Evolutionary conservation across 768 basidiomycete species (phyloP).

Genomic region (Boletus pseudopeckii): DNA sequence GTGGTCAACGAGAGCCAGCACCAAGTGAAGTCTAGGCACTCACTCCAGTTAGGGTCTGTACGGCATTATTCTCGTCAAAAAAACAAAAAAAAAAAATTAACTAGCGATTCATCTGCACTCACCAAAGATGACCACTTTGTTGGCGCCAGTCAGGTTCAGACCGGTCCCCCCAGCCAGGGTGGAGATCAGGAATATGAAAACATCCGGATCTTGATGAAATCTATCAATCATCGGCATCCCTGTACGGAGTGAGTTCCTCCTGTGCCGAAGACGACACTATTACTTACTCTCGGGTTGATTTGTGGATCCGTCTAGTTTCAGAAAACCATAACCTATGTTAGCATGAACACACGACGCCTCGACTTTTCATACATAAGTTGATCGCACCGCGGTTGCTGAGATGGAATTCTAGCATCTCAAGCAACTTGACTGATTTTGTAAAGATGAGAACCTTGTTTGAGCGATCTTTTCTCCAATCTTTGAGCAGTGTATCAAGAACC

Average conservation of each 20-base stretch:
- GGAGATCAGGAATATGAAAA: slow-evolving; percentile 85
- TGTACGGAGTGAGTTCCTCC: slow-evolving; percentile 26
- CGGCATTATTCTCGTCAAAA: background rate
- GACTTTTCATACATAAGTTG: background rate
- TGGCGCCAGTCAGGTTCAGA: slow-evolving; percentile 86
- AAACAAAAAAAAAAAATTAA: background rate
- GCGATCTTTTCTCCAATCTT: slow-evolving; percentile 59
- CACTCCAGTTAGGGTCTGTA: slow-evolving; percentile 93
- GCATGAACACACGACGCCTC: background rate
- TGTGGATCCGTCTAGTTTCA: slow-evolving; percentile 79
- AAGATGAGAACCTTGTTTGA: slow-evolving; percentile 91
- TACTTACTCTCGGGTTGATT: slow-evolving; percentile 62
- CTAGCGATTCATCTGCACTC: slow-evolving; percentile 19
- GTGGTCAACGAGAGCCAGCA: background rate
- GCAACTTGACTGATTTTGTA: slow-evolving; percentile 86
- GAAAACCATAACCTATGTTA: slow-evolving; percentile 50
- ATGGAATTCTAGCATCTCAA: slow-evolving; percentile 82
- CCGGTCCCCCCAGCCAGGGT: slow-evolving; percentile 92
- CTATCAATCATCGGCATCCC: slow-evolving; percentile 85
- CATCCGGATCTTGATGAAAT: slow-evolving; percentile 70
- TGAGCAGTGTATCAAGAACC: slow-evolving; percentile 66
- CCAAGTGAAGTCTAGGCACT: slow-evolving; percentile 35
- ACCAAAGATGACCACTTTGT: slow-evolving; percentile 93
- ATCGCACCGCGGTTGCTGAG: slow-evolving; percentile 50
- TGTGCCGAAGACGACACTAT: background rate